Evolutionary conservation across 2,329 filamentous ascomycete genomes (phyloP).

Genomic region (Trichophyton verrucosum): DNA sequence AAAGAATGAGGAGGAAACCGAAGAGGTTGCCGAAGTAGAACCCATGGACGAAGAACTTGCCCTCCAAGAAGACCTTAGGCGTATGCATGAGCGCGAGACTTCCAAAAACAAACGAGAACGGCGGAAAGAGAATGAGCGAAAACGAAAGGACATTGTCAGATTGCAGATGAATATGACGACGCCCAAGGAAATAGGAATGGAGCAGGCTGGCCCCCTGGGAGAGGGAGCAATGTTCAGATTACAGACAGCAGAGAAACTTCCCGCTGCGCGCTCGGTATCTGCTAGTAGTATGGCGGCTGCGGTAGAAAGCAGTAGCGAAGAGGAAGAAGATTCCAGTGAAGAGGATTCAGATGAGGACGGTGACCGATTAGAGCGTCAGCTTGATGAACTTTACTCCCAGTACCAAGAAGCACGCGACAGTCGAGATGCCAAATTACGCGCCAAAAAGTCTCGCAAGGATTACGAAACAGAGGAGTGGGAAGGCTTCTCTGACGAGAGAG

Average conservation of each 20-base stretch:
- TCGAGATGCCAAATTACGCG: constrained; percentile 72
- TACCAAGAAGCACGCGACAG: constrained; percentile 72
- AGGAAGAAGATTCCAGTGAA: constrained; percentile 45
- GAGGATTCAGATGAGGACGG: constrained; percentile 62
- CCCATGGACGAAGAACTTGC: constrained; percentile 90
- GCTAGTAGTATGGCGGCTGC: constrained; percentile 67
- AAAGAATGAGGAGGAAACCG: constrained; percentile 40
- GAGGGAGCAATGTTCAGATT: constrained; percentile 78
- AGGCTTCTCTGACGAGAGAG: constrained; percentile 60
- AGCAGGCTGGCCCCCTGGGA: constrained; percentile 65
- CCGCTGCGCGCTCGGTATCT: constrained; percentile 54
- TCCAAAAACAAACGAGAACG: constrained; percentile 70
- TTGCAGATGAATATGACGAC: constrained; percentile 97
- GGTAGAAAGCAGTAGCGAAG: constrained; percentile 46
- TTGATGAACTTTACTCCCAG: constrained; percentile 76
- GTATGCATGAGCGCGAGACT: constrained; percentile 65
- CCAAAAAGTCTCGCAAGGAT: constrained; percentile 75
- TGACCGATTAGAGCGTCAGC: constrained; percentile 68
- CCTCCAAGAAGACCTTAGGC: constrained; percentile 76
- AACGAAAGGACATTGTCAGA: constrained; percentile 85
- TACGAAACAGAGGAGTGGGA: constrained; percentile 84
- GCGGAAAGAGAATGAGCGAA: constrained; percentile 80
- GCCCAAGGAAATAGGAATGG: constrained; percentile 89
- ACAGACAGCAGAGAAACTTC: constrained; percentile 65
- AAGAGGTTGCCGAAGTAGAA: constrained; percentile 72